A percentile compares a stretch with the other conserved stretches of the same genome.
These are phyloP conservation scores for Aspergillus novofumigatus DNA, from an alignment of 2,329 filamentous ascomycete genomes.

Conservation along the genomic window DNA sequence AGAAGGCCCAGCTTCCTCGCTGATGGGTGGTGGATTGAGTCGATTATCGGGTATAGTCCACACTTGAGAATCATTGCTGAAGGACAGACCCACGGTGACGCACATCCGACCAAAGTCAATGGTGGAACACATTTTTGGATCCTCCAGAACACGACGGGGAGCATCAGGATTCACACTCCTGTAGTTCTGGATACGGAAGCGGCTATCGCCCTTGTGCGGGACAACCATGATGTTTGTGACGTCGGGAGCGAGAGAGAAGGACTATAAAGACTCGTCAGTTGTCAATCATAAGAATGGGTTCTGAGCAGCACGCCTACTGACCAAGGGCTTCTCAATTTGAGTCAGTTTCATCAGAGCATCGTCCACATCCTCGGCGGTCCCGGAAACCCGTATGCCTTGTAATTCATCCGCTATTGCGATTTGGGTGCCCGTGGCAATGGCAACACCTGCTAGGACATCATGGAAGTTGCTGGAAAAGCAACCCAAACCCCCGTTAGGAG, in stretches of 20 bases:
- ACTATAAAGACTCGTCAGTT: constrained; percentile 12
- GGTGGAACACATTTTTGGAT: constrained; percentile 11
- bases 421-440: constrained; percentile 24
- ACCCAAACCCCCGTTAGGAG: constrained; percentile 17
- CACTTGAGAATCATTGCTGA: constrained; percentile 12
- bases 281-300: not conserved
- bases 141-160: constrained; percentile 20
- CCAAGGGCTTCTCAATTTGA: constrained; percentile 25
- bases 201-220: constrained; percentile 1
- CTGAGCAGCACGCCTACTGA: constrained; percentile 11
- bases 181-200: constrained; percentile 18
- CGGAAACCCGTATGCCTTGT: constrained; percentile 24
- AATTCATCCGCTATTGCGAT: constrained; percentile 18
- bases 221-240: constrained; percentile 18
- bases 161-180: constrained; percentile 15
- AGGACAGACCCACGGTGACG: constrained; percentile 17
- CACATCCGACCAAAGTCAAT: constrained; percentile 19
- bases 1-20: constrained; percentile 19
- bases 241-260: constrained; percentile 12
- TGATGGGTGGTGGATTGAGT: constrained; percentile 13
- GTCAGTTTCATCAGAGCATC: constrained; percentile 25
- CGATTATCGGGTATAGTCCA: constrained; percentile 15
- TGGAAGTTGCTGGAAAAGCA: constrained; percentile 18
- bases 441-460: constrained; percentile 19
- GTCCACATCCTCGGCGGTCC: constrained; percentile 21